A percentile compares a stretch with the other conserved stretches of the same genome.
Evolutionary conservation across 2,329 filamentous ascomycete genomes (phyloP).

Genomic region (Arthroderma sp.): DNA sequence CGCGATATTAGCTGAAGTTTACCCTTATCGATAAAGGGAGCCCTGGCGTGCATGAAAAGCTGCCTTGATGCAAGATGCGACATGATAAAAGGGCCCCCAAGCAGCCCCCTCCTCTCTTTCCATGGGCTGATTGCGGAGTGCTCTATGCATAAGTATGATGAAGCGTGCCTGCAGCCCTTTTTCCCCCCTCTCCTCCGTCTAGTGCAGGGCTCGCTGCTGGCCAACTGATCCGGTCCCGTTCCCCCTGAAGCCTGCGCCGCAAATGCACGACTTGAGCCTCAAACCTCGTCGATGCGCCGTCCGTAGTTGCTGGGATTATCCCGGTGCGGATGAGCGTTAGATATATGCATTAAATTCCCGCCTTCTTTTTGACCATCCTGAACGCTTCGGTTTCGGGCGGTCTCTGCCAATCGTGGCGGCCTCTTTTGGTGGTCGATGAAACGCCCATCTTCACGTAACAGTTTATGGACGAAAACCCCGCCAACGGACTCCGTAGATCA

Average conservation of each 20-base stretch:
- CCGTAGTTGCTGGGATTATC: not conserved
- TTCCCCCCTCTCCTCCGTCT: no score
- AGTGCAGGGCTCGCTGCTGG: not conserved
- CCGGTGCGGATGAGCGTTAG: not conserved
- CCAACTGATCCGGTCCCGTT: not conserved
- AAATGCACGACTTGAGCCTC: slow-evolving; percentile 2
- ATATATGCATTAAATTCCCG: not conserved
- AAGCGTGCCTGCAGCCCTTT: not conserved
- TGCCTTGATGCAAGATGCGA: not conserved
- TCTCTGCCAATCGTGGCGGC: not conserved
- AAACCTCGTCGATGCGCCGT: not conserved
- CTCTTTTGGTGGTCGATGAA: not conserved
- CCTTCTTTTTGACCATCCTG: not conserved
- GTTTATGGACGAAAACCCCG: not conserved
- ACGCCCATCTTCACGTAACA: not conserved
- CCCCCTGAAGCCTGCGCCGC: not conserved
- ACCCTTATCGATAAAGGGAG: slow-evolving; percentile 4
- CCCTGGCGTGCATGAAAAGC: not conserved
- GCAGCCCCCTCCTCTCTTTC: not conserved
- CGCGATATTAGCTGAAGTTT: not conserved
- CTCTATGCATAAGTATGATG: not conserved
- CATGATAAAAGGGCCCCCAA: no score
- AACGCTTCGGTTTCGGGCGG: not conserved
- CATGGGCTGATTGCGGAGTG: not conserved
- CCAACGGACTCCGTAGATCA: not conserved